A percentile compares a stretch with the other conserved stretches of the same genome.
These are phyloP conservation scores for Lactarius hengduanensis DNA, from an alignment of 768 basidiomycete genomes.

Conservation along the genomic window DNA sequence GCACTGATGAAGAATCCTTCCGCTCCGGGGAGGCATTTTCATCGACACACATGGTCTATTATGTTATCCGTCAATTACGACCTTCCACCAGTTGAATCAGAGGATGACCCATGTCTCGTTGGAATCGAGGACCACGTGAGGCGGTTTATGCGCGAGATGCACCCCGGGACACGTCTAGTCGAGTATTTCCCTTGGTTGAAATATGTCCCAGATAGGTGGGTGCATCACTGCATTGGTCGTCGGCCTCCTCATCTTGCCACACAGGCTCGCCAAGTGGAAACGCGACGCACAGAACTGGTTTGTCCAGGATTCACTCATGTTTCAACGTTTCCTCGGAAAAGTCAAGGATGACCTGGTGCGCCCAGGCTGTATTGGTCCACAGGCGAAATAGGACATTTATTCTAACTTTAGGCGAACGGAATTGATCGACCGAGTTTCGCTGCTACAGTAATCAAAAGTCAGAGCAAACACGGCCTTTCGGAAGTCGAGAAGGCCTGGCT, in stretches of 20 bases:
- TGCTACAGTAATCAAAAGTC: slow-evolving; percentile 7
- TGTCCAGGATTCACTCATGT: slow-evolving; percentile 13
- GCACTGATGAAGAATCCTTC: background rate
- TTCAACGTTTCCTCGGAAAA: slow-evolving; percentile 11
- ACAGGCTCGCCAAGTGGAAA: slow-evolving; percentile 21
- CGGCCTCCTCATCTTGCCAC: background rate
- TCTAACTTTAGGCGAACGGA: background rate
- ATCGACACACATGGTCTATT: background rate
- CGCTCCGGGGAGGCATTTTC: background rate
- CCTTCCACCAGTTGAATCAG: background rate
- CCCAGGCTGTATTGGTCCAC: background rate
- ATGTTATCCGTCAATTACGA: slow-evolving; percentile 3
- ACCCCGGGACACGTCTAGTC: background rate
- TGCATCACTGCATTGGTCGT: background rate
- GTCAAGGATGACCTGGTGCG: slow-evolving; percentile 12
- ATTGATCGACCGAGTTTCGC: slow-evolving; percentile 15
- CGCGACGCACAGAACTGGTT: slow-evolving; percentile 15
- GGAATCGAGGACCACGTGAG: background rate
- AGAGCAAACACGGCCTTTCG: slow-evolving; percentile 9
- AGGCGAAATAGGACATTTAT: background rate
- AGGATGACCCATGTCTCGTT: background rate
- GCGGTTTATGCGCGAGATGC: background rate
- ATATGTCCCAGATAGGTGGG: background rate
- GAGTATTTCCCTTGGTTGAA: background rate
- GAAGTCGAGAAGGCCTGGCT: slow-evolving; percentile 24